Base-by-base conservation (phyloP, 352 stramenopile species). In the Pythium phragmitis region DNA sequence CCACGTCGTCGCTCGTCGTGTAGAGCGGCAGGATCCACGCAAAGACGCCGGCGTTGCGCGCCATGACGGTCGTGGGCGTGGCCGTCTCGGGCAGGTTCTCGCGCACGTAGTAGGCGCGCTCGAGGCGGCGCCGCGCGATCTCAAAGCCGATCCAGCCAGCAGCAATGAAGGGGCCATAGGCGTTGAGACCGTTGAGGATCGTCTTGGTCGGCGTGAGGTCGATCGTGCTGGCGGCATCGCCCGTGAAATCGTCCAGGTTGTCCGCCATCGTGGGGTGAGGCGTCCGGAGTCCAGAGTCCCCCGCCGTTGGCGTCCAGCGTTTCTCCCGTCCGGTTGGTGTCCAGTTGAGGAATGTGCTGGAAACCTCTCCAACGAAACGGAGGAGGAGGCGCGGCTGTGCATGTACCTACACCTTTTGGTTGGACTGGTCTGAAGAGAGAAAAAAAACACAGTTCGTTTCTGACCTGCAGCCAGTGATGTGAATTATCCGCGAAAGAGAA, bases 71-170 rank as follows among this genome's bases (percentile, higher is more conserved):
- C 2, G 63, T 68, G 19, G 68, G 60, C 45, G 78, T 85, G 9
- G 67, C 73, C 17, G 79, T 91, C 63, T 93, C 82, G 7, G 67
- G 57, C 28, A 74, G 79, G 14, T 70, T 74, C 49, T 91, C 85
- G n/a, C 86, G 80, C 53, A 80, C 88, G 56, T 90, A 89, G 65
- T 93, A 93, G 33, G 85, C 82, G 21, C 70, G 69, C 54, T 82
- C 69, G 19, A 89, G 53, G 55, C 86, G 82, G 37, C 76, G 55
- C 1, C 85, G 84, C 39, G 70, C 71, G 19, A 89, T 45, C 54
- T 93, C 82, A 59, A 95, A 93, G 45, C 59, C 70, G 53, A 90
- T 47, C 82, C 81, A 93, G 14, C 80, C 84, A 14, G 73, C 53
- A 43, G 80, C 68, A 53, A 80, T 80, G 65, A 93, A 89, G 11